Conservation (phyloP, 495 filamentous ascomycete genomes). For the Stereocaulon alpinum region DNA sequence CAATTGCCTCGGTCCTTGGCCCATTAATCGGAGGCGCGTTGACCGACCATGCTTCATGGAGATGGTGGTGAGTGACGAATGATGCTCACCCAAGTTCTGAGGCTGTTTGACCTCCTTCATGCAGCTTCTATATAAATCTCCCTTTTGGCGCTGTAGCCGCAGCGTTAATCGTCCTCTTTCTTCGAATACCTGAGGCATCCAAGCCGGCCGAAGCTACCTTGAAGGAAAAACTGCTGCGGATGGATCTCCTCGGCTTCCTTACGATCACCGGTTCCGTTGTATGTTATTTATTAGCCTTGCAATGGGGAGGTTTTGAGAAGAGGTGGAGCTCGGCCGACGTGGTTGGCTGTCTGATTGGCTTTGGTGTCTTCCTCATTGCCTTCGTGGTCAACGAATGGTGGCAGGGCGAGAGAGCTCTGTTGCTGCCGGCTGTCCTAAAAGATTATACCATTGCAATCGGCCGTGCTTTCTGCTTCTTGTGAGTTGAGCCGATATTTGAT, state of each 20-base stretch:
- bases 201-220: constrained; percentile 23
- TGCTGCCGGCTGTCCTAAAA: neutral
- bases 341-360: constrained; percentile 29
- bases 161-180: constrained; percentile 32
- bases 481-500: constrained; percentile 10
- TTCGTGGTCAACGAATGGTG: constrained; percentile 24
- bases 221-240: constrained; percentile 28
- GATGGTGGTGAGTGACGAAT: constrained; percentile 51
- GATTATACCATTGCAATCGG: neutral
- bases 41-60: constrained; percentile 53
- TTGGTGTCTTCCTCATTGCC: constrained; percentile 22
- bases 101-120: neutral
- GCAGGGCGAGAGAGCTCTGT: constrained; percentile 25
- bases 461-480: constrained; percentile 17
- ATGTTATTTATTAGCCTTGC: constrained; percentile 31
- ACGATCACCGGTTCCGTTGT: constrained; percentile 25
- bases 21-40: constrained; percentile 53
- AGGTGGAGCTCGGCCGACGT: constrained; percentile 26
- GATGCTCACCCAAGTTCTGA: no score
- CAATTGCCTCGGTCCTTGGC: constrained; percentile 57
- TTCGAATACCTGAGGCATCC: constrained; percentile 25
- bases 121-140: constrained; percentile 44
- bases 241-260: constrained; percentile 26
- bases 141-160: constrained; percentile 36
- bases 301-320: constrained; percentile 30